A percentile compares a stretch with the other conserved stretches of the same genome.
phyloP scores from a whole-genome alignment of 2,329 filamentous ascomycete species.

The Gremmenia infestans region DNA sequence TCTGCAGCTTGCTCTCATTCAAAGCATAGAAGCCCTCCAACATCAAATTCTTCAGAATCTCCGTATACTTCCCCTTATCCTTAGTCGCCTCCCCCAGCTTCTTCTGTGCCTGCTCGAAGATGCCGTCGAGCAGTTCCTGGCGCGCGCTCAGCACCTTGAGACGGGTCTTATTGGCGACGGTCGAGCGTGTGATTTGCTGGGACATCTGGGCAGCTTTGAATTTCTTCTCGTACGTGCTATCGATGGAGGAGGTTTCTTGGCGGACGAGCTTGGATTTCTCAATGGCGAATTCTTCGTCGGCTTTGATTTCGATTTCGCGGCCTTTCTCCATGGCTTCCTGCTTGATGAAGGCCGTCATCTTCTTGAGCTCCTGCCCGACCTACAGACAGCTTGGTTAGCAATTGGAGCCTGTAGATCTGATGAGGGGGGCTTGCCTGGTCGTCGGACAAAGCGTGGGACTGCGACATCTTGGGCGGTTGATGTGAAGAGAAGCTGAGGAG shows the following conservation, averaged over 20 bases:
- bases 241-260: slow-evolving; percentile 89
- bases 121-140: slow-evolving; percentile 83
- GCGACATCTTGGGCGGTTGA: slow-evolving; percentile 67
- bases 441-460: slow-evolving; percentile 91
- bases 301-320: slow-evolving; percentile 95
- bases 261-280: slow-evolving; percentile 98
- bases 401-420: slow-evolving; percentile 2
- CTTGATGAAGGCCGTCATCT: slow-evolving; percentile 99
- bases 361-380: slow-evolving; percentile 97
- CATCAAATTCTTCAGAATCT: slow-evolving; percentile 71
- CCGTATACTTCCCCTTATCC: slow-evolving; percentile 71
- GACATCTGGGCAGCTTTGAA: slow-evolving; percentile 98
- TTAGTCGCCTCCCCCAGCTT: slow-evolving; percentile 63
- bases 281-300: slow-evolving; percentile 97
- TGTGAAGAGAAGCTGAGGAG: slow-evolving; percentile 10
- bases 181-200: slow-evolving; percentile 97
- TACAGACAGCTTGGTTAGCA: slow-evolving; percentile 36
- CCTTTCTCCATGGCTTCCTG: slow-evolving; percentile 97
- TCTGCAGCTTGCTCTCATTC: slow-evolving; percentile 69
- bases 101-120: slow-evolving; percentile 77
- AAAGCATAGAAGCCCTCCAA: slow-evolving; percentile 88
- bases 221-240: slow-evolving; percentile 93
- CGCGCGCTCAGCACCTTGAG: slow-evolving; percentile 81
- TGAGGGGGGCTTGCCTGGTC: slow-evolving; percentile 65
- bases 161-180: slow-evolving; percentile 91